A percentile compares a stretch with the other conserved stretches of the same genome.
Conservation (phyloP, 75 land plant species). For the Picea sitchensis region DNA sequence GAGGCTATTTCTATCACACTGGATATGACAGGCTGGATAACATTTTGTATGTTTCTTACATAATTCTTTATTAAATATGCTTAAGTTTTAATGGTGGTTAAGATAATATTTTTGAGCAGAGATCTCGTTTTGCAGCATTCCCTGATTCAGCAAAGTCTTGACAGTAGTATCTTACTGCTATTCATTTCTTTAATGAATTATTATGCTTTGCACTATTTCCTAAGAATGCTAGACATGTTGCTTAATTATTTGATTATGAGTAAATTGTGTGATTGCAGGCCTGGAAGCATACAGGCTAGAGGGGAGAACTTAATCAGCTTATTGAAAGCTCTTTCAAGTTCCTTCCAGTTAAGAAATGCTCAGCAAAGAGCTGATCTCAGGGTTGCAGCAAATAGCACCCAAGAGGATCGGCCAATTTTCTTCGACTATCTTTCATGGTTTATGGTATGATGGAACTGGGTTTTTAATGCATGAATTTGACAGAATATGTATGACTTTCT, state of each 20-base stretch:
- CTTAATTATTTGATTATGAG: not conserved
- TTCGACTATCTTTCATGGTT: conserved; percentile 77
- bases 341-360: conserved; percentile 51
- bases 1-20: conserved; percentile 95
- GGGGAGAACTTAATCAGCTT: conserved; percentile 84
- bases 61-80: conserved; percentile 23
- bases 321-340: conserved; percentile 59
- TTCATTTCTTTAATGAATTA: not conserved
- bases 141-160: not conserved
- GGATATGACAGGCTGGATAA: conserved; percentile 80
- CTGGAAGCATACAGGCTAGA: conserved; percentile 92
- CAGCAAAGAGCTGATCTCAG: conserved; percentile 23
- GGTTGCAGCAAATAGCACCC: conserved; percentile 11
- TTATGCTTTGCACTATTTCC: not conserved
- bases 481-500: not conserved
- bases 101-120: not conserved
- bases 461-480: not conserved
- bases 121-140: not conserved
- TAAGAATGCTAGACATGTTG: not conserved
- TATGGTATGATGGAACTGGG: conserved; percentile 48
- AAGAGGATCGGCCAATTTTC: conserved; percentile 62
- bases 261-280: conserved; percentile 33
- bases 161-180: not conserved
- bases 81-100: not conserved
- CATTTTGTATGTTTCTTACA: conserved; percentile 62